These are phyloP conservation scores for Diplocarpon rosae DNA, from an alignment of 2,329 filamentous ascomycete genomes.

Conservation along the genomic window DNA sequence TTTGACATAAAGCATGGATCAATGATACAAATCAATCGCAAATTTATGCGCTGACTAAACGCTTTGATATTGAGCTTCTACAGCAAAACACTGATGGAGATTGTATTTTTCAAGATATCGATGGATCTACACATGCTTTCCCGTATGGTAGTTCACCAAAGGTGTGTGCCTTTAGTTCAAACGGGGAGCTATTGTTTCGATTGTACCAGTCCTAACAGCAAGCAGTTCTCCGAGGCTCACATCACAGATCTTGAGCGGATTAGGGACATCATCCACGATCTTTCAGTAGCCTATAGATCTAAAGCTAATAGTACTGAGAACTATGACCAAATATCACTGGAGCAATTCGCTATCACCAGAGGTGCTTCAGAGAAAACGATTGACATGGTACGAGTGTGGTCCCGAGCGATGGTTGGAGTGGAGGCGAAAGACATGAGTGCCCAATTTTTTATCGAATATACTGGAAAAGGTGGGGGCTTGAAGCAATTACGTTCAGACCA, in stretches of 20 bases:
- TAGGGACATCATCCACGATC: constrained; percentile 13
- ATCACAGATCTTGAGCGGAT: constrained; percentile 11
- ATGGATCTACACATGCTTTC: constrained; percentile 27
- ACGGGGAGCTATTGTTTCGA: no score
- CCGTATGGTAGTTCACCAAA: constrained; percentile 27
- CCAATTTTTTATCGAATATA: constrained; percentile 44
- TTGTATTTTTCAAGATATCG: constrained; percentile 31
- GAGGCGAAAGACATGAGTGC: constrained; percentile 40
- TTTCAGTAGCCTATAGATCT: constrained; percentile 15
- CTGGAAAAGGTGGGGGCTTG: constrained; percentile 40
- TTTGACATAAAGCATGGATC: constrained; percentile 36
- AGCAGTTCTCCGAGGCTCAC: constrained; percentile 6
- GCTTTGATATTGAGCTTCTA: constrained; percentile 34
- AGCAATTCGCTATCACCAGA: constrained; percentile 28
- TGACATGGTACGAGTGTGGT: constrained; percentile 32
- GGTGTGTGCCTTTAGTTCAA: constrained; percentile 9
- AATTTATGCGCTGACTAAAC: constrained; percentile 32
- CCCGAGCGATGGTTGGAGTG: constrained; percentile 38
- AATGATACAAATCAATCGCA: constrained; percentile 30
- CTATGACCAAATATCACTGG: constrained; percentile 27
- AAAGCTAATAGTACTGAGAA: constrained; percentile 12
- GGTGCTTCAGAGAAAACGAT: constrained; percentile 27
- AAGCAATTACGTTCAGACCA: constrained; percentile 41
- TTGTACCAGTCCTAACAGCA: background rate
- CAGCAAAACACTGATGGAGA: constrained; percentile 38